These are phyloP conservation scores for Oryza punctata DNA, from an alignment of 176 grass and related monocot species.

Conservation along the genomic window DNA sequence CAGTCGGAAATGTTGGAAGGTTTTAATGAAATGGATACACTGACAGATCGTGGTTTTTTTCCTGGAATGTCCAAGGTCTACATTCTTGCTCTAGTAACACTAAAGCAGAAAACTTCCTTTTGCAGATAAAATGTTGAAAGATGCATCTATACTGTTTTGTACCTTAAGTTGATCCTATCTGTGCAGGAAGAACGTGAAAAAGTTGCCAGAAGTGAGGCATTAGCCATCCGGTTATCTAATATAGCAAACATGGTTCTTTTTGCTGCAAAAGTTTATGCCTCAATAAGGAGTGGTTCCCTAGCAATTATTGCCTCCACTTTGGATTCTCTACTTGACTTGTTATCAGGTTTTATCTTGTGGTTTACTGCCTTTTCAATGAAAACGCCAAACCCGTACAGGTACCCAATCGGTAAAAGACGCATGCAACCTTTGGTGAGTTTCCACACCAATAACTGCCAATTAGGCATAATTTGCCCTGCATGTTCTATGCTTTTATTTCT, in stretches of 20 bases:
- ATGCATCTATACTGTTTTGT: background rate
- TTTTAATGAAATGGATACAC: slow-evolving; percentile 88
- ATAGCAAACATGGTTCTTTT: slow-evolving; percentile 83
- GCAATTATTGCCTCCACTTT: slow-evolving; percentile 72
- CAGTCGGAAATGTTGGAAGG: slow-evolving; percentile 75
- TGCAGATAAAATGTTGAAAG: background rate
- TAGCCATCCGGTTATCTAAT: slow-evolving; percentile 66
- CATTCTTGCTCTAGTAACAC: slow-evolving; percentile 21
- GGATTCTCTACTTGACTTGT: slow-evolving; percentile 74
- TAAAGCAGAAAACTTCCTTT: background rate
- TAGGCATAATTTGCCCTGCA: background rate
- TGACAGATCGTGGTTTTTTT: slow-evolving; percentile 68
- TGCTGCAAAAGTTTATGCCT: slow-evolving; percentile 72
- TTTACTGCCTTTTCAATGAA: slow-evolving; percentile 80
- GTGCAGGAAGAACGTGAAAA: slow-evolving; percentile 63
- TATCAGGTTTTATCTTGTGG: slow-evolving; percentile 70
- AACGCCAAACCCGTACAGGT: slow-evolving; percentile 76
- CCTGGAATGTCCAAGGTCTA: slow-evolving; percentile 70
- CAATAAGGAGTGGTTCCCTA: slow-evolving; percentile 61
- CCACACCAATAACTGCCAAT: background rate
- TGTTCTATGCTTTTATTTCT: background rate
- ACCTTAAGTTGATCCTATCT: slow-evolving; percentile 10
- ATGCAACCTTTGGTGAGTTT: slow-evolving; percentile 89
- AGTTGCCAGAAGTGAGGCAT: slow-evolving; percentile 53
- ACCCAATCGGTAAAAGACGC: slow-evolving; percentile 75